Base-by-base conservation (phyloP, 2,329 filamentous ascomycete genomes). In the Ophiostoma australiae region DNA sequence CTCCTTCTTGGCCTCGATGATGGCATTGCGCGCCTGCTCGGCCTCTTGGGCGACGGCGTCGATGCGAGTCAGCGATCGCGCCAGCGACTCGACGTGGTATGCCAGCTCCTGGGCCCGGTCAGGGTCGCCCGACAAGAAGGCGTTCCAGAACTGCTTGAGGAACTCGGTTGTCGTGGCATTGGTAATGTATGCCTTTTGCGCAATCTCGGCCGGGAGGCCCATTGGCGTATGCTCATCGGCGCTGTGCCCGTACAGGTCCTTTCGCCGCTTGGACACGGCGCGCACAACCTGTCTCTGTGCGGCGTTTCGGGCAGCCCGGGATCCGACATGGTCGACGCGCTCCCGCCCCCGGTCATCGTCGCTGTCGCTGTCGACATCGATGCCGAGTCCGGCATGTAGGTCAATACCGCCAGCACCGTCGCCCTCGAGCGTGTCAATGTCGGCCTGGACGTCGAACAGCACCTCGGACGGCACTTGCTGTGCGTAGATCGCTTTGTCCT, bases 101-200 rank as follows among this genome's bases (percentile, higher is more conserved):
- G 89, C 88, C 17, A 97, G 85, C 80, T 99, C 94, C 61, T 85
- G 85, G 0, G 92, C 92, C 44, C 92, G 89, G 72, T 92, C 90
- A 0, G 91, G 82, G 77, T 97, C 92, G 17, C 94, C 94, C 0
- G 94, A 97, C 35, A 97, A 85, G 77, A 97, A 99, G 0, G 94
- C 89, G 44, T 88, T 86, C 94, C 94, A 99, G 82, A 99, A 99
- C 79, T 98, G 96, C 76, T 94, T 92, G n/a, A 99, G 83, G 77
- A 98, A 99, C 77, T 99, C 95, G 52, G 92, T 90, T 0, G 93
- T 96, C 0, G 95, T 99, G 70, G 94, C 94, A 78, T 98, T 93
- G 0, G 94, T 97, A 70, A 88, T 80, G 58, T 80, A 81, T 74
- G 87, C 89, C 70, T 86, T 86, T 63, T 89, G 84, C 4, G 86